These are phyloP conservation scores for Gynandropsis gynandra DNA, from an alignment of 345 rosid species.

Conservation along the genomic window DNA sequence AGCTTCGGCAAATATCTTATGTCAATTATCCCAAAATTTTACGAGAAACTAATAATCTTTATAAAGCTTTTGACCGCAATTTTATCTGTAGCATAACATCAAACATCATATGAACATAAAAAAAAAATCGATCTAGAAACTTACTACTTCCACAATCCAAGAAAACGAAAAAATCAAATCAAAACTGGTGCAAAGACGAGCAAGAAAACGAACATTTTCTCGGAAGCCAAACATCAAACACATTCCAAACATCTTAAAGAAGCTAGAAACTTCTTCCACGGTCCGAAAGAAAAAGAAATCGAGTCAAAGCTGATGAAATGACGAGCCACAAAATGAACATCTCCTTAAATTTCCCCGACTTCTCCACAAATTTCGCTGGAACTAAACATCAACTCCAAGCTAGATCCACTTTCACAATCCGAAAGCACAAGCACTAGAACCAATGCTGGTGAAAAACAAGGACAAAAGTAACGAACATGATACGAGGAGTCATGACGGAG, in stretches of 20 bases:
- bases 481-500: conserved; percentile 45
- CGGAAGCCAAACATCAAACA: neutral
- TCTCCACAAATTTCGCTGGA: neutral
- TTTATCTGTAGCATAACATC: no score
- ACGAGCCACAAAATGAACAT: neutral
- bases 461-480: conserved; percentile 48
- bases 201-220: neutral
- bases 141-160: conserved; percentile 1
- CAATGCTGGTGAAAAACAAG: neutral
- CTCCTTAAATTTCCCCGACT: neutral
- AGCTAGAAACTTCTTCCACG: neutral
- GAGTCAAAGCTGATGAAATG: neutral
- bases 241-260: no score
- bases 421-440: neutral
- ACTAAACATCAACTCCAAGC: neutral
- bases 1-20: neutral
- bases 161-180: conserved; percentile 10
- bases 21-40: no score
- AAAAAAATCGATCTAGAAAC: neutral
- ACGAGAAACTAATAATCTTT: no score
- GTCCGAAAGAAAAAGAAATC: neutral
- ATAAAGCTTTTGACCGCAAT: no score
- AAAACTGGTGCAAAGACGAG: neutral
- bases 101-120: neutral
- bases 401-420: neutral